Percentiles rank a stretch among this genome's conserved stretches.
phyloP scores from a whole-genome alignment of 140 eudicot genomes.

The Ambrosia hybrid region DNA sequence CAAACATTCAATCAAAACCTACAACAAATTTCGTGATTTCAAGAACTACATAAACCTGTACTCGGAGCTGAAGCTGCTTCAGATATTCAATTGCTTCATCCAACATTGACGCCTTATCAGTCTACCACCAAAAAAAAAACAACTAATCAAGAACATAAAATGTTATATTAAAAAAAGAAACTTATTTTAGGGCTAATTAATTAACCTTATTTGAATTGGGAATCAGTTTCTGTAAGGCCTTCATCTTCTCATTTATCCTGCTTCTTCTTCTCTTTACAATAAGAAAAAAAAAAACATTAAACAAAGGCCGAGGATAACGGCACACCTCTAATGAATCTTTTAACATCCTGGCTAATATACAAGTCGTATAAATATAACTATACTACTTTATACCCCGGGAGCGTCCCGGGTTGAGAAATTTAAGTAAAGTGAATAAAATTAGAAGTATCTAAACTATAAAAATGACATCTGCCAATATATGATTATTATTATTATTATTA shows the following conservation, averaged over 20 bases:
- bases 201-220: slow-evolving; percentile 88
- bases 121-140: slow-evolving; percentile 27
- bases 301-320: no score
- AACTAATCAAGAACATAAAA: background rate
- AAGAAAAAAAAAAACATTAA: background rate
- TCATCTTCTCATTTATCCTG: slow-evolving; percentile 90
- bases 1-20: background rate
- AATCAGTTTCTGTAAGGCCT: slow-evolving; percentile 76
- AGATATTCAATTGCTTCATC: slow-evolving; percentile 90
- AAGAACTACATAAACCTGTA: slow-evolving; percentile 51
- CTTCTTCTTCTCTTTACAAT: slow-evolving; percentile 75
- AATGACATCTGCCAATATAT: no score
- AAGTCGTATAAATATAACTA: no score
- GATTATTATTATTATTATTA: no score
- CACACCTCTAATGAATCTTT: no score
- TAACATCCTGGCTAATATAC: no score
- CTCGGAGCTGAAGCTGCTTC: slow-evolving; percentile 92
- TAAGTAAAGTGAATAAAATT: no score
- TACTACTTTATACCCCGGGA: no score
- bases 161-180: background rate
- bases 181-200: no score
- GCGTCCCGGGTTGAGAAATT: no score
- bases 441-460: no score
- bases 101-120: slow-evolving; percentile 89
- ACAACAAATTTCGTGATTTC: background rate